Base-by-base conservation (phyloP, 2,329 filamentous ascomycete genomes). In the Pseudogymnoascus sp. region DNA sequence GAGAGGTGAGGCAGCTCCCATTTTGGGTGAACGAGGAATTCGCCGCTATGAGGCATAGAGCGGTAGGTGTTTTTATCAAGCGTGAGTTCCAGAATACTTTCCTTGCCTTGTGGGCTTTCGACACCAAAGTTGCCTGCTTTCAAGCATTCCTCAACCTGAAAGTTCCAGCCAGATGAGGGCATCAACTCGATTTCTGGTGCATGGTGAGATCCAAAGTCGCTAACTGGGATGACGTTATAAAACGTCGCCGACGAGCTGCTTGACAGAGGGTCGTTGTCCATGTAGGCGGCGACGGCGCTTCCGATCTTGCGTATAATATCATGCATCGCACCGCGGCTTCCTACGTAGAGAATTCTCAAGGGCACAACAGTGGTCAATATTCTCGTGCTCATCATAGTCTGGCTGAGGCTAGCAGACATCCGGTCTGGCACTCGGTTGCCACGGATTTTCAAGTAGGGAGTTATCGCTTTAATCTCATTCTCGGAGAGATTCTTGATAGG, bases 141-240 rank as follows among this genome's bases (percentile, higher is more conserved):
- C 11, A 72, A 73, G 65, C 79, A 81, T 28, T 77, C 74, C 60
- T 81, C 78, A 4, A 81, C 77, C 64, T 78, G 77, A 71, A 81
- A 80, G 63, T 81, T 78, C 62, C 76, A 78, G 11, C 75, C 76
- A 33, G 78, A 79, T 6, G 78, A 79, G 60, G 79, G 77, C 72
- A 81, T 79, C 57, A 81, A 75, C 67, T 81, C 78, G 18, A 81
- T 77, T 62, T 81, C 78, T 1, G 78, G 78, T 12, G 75, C 73
- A 43, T 73, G 72, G 47, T 73, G 69, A 11, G 75, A 76, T 9
- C 78, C 78, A 67, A 81, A 81, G 1, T 76, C 76, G 3, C 78
- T 77, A 60, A 81, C 75, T 14, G 78, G 78, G 47, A 81, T 76
- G 43, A 81, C 78, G 68, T 79, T 81, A 70, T 79, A 81, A 33